A percentile compares a stretch with the other conserved stretches of the same genome.
phyloP scores from a whole-genome alignment of 2,329 filamentous ascomycete species.

The Epichloe festucae region DNA sequence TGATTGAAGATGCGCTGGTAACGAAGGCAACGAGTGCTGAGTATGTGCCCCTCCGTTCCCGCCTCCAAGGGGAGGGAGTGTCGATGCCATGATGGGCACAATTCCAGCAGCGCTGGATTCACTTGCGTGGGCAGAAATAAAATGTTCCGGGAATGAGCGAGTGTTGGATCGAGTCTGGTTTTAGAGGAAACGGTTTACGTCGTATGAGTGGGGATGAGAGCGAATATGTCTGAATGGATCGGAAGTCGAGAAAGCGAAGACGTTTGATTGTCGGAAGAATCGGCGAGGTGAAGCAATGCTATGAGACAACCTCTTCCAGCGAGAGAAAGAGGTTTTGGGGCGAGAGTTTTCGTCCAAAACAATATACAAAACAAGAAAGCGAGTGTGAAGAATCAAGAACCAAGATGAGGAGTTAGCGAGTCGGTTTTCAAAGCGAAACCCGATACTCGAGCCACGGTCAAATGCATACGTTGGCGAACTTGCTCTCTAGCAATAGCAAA shows the following conservation, averaged over 20 bases:
- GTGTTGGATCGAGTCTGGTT: background rate
- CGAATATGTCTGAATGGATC: background rate
- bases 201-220: background rate
- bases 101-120: constrained; percentile 1
- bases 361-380: background rate
- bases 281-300: background rate
- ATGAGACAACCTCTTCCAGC: background rate
- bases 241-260: background rate
- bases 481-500: background rate
- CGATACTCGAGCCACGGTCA: constrained; percentile 1
- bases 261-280: background rate
- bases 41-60: constrained; percentile 52
- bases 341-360: background rate
- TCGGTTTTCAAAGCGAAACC: background rate
- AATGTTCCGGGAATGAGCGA: background rate
- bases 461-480: background rate
- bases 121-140: background rate
- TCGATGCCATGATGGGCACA: constrained; percentile 45
- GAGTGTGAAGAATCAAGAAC: constrained; percentile 2
- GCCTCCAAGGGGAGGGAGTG: constrained; percentile 35
- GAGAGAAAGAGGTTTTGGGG: background rate
- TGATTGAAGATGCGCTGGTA: constrained; percentile 72
- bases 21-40: constrained; percentile 74
- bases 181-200: background rate
- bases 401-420: background rate